Base-by-base conservation (phyloP, 2,329 filamentous ascomycete genomes). In the Monascus ruber region DNA sequence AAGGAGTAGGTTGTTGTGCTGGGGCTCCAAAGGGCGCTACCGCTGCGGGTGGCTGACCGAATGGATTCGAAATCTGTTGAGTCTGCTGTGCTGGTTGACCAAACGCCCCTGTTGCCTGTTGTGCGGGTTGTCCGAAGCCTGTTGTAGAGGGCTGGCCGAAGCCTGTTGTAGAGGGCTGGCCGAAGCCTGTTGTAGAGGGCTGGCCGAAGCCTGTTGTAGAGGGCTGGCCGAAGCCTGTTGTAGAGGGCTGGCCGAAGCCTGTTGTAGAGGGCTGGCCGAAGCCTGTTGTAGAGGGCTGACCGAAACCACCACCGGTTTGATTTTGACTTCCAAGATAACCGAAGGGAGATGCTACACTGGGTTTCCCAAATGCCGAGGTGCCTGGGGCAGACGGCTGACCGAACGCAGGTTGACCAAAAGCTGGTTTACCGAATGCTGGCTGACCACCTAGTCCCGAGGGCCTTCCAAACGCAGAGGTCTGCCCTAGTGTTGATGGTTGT, bases 371-470 rank as follows among this genome's bases (percentile, higher is more conserved):
- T 17, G 51, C 48, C 8, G 51, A 46, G 2, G 43, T 40, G 40
- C 50, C 52, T 10, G 49, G 42, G 4, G 47, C 39, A 25, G 52
- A 42, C 24, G 52, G 47, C 36, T 57, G 55, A 5, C 51, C 50
- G 27, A 62, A 53, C 6, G 50, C 43, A 9, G 54, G 43, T 35
- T 56, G 50, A 17, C 59, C 64, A 48, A 76, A 76, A 1, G 73
- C 43, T 24, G 59, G 50, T 62, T 71, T 47, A 51, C 47, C 44
- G 49, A 59, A 36, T 38, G 46, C 42, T 40, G 52, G 41, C 33
- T 55, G 10, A 39, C 52, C 47, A 39, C 44, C 43, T 6, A 53
- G 36, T 33, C 49, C 53, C 10, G 57, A 43, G 34, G 66, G 58
- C 37, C 67, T 58, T 9, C 64, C 65, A 46, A 71, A 71, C 2